These are phyloP conservation scores for Lanzia echinophila DNA, from an alignment of 2,329 filamentous ascomycete species.

Conservation along the genomic window DNA sequence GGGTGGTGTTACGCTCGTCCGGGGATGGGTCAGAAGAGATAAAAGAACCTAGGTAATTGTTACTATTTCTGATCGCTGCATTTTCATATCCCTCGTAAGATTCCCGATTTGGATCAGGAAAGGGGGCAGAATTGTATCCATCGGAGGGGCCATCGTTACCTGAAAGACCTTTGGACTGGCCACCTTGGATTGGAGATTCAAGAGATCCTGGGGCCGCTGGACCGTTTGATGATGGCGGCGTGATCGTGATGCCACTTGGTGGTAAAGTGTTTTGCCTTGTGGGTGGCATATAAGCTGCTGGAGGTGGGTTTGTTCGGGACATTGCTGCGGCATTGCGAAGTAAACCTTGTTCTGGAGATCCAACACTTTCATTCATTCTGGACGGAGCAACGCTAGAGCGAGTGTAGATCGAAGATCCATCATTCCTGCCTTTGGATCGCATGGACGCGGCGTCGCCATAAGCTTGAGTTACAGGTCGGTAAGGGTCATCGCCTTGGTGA, in stretches of 20 bases:
- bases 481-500: slow-evolving; percentile 74
- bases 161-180: slow-evolving; percentile 20
- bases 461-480: slow-evolving; percentile 58
- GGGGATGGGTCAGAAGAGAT: slow-evolving; percentile 14
- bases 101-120: slow-evolving; percentile 9
- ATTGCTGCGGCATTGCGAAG: slow-evolving; percentile 23
- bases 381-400: slow-evolving; percentile 32
- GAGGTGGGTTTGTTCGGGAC: slow-evolving; percentile 22
- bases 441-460: slow-evolving; percentile 50
- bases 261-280: slow-evolving; percentile 38
- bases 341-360: slow-evolving; percentile 18
- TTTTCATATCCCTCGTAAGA: slow-evolving; percentile 14
- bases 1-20: slow-evolving; percentile 7
- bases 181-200: slow-evolving; percentile 9
- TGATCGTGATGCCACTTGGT: not conserved
- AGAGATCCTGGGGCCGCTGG: not conserved
- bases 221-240: not conserved
- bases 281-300: slow-evolving; percentile 25
- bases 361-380: slow-evolving; percentile 18
- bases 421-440: slow-evolving; percentile 35
- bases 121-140: slow-evolving; percentile 9
- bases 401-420: slow-evolving; percentile 40
- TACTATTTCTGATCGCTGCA: slow-evolving; percentile 22
- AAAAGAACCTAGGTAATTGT: slow-evolving; percentile 27
- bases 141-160: slow-evolving; percentile 13